Base-by-base conservation (phyloP, 257 asterid genomes). In the Penstemon barbatus region DNA sequence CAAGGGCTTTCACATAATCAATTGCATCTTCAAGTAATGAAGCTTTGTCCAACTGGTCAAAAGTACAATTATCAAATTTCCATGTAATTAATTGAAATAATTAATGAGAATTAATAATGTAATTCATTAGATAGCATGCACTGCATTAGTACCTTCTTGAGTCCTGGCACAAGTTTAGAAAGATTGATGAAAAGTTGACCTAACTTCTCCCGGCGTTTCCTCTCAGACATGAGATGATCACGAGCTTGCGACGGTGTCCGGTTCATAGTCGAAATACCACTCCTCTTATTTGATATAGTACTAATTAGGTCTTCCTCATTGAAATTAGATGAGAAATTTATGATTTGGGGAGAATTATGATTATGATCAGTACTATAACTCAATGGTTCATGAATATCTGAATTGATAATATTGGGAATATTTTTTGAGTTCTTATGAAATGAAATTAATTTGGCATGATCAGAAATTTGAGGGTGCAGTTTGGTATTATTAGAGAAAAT, bases 141-240 rank as follows among this genome's bases (percentile, higher is more conserved):
- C 18, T 15, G 18, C 18, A 15, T 0, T 25, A 25, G 38, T 81
- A 88, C 95, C 95, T 83, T 85, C 70, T 80, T 85, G 51, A 87
- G 82, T 33, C 95, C 85, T 0, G 95, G 95, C 11, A 85, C 83
- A 33, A 82, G 50, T 74, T 85, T 87, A 1, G 95, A 83, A 11
- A 85, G 84, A 61, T 69, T 51, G 43, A 87, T 71, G 84, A 87
- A 87, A 49, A 85, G 88, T 15, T 82, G 83, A 18, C 75, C 74
- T 36, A 87, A n/a, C 57, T 74, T 83, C 71, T 82, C 78, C 0
- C 91, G 80, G 6, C 89, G 89, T 57, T 75, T 87, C 76, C 95
- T 85, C 78, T 87, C 91, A 2, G 89, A 80, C 45, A 77, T 5
- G 19, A 83, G 78, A 65, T 87, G 95, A n/a, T 80, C 79, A 8